Conservation (phyloP, 192 early-diverging fungal genomes). For the Backusella tuberculispora region DNA sequence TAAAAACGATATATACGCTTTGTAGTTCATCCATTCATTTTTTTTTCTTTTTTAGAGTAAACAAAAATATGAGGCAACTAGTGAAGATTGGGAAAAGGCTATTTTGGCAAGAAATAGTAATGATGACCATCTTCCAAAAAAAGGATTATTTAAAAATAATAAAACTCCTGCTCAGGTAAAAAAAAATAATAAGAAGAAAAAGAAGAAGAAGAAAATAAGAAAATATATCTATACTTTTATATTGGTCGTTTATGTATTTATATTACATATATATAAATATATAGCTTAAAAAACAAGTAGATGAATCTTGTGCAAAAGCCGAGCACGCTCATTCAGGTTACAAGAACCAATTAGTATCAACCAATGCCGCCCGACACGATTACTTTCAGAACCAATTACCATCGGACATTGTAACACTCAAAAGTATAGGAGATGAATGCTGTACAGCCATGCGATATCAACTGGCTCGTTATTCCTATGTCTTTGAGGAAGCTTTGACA, state of each 20-base stretch:
- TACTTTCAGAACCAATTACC: constrained; percentile 78
- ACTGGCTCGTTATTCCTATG: constrained; percentile 77
- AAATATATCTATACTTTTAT: neutral
- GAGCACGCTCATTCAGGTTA: constrained; percentile 83
- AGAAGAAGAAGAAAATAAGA: no score
- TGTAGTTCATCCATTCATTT: neutral
- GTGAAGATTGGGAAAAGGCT: constrained; percentile 87
- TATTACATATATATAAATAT: constrained; percentile 40
- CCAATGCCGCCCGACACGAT: constrained; percentile 74
- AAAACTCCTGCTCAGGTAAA: constrained; percentile 67
- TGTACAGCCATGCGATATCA: constrained; percentile 81
- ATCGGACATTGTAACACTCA: constrained; percentile 76
- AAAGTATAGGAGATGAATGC: constrained; percentile 85
- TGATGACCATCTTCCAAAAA: constrained; percentile 47
- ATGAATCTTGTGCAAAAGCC: constrained; percentile 87
- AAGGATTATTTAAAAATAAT: constrained; percentile 54
- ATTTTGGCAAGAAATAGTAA: constrained; percentile 55
- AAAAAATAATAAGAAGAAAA: neutral
- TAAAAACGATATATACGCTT: neutral
- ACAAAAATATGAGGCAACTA: constrained; percentile 76
- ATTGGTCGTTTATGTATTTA: neutral
- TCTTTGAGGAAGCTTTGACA: constrained; percentile 77
- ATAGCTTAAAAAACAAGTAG: constrained; percentile 77
- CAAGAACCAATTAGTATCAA: constrained; percentile 74
- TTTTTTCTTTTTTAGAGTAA: constrained; percentile 54